These are phyloP conservation scores for Lachnellula subtilissima DNA, from an alignment of 2,329 filamentous ascomycete genomes.

Conservation along the genomic window DNA sequence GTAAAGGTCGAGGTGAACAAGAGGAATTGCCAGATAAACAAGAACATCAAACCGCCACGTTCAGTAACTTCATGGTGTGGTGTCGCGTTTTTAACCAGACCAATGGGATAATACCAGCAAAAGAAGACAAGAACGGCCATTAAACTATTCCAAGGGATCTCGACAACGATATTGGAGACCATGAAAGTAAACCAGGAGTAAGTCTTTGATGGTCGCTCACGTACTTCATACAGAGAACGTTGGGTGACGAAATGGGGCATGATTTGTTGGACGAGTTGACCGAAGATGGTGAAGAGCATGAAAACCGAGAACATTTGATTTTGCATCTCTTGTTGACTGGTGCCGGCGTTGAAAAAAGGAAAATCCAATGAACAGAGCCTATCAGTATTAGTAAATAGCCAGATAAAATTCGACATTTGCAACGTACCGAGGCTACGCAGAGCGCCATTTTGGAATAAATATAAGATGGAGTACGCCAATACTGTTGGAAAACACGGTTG, in stretches of 20 bases:
- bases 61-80: slow-evolving; percentile 55
- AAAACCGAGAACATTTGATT: slow-evolving; percentile 70
- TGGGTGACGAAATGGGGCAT: slow-evolving; percentile 57
- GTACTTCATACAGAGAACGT: slow-evolving; percentile 53
- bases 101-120: slow-evolving; percentile 80
- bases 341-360: slow-evolving; percentile 59
- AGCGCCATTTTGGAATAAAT: slow-evolving; percentile 26
- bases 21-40: slow-evolving; percentile 69
- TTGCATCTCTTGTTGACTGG: slow-evolving; percentile 57
- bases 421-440: slow-evolving; percentile 43
- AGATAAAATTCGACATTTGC: not conserved
- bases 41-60: slow-evolving; percentile 72
- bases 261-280: slow-evolving; percentile 69
- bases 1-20: slow-evolving; percentile 80
- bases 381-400: not conserved
- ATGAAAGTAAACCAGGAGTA: slow-evolving; percentile 65
- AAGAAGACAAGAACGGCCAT: slow-evolving; percentile 71
- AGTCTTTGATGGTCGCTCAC: slow-evolving; percentile 70
- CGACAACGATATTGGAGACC: slow-evolving; percentile 69
- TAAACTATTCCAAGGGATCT: slow-evolving; percentile 75
- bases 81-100: slow-evolving; percentile 64
- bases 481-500: slow-evolving; percentile 54
- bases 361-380: slow-evolving; percentile 60
- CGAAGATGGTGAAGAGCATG: slow-evolving; percentile 67
- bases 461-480: slow-evolving; percentile 64